phyloP scores from a whole-genome alignment of 768 basidiomycete genomes.

The Melanogaster broomeanus region DNA sequence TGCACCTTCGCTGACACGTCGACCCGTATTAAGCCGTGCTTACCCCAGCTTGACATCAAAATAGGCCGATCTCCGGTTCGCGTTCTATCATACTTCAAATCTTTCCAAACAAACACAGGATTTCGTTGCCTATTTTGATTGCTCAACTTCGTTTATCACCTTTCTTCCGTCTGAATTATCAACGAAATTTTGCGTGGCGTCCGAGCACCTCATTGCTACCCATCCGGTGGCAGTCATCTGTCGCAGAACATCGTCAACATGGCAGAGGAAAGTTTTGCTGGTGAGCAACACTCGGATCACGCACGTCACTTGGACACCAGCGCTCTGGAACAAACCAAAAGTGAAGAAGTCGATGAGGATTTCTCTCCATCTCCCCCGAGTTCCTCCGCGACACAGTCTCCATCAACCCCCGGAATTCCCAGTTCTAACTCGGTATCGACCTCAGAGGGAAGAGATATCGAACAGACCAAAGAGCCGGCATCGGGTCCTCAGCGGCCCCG shows the following conservation, averaged over 20 bases:
- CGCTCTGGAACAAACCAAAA: constrained; percentile 15
- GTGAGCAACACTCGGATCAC: constrained; percentile 19
- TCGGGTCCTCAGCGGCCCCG: constrained; percentile 39
- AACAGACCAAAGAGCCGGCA: constrained; percentile 29
- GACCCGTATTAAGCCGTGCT: neutral
- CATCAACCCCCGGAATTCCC: constrained; percentile 21
- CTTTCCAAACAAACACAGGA: neutral
- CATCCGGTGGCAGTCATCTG: neutral
- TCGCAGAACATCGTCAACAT: constrained; percentile 10
- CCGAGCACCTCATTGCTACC: neutral
- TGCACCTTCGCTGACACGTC: neutral
- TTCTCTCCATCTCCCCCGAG: constrained; percentile 27
- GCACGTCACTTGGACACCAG: constrained; percentile 26
- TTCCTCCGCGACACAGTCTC: constrained; percentile 31
- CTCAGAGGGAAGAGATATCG: constrained; percentile 32
- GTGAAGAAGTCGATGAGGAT: constrained; percentile 14
- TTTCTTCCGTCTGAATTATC: neutral
- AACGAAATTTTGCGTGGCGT: neutral
- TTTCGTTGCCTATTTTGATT: neutral
- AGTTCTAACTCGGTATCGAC: constrained; percentile 24
- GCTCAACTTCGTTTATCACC: neutral
- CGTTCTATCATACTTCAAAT: neutral
- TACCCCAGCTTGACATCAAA: neutral
- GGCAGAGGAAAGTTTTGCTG: constrained; percentile 21
- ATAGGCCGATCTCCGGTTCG: neutral